Percentiles rank a stretch among this genome's conserved stretches.
These are phyloP conservation scores for Citrus australasica DNA, from an alignment of 345 rosid genomes.

Conservation along the genomic window DNA sequence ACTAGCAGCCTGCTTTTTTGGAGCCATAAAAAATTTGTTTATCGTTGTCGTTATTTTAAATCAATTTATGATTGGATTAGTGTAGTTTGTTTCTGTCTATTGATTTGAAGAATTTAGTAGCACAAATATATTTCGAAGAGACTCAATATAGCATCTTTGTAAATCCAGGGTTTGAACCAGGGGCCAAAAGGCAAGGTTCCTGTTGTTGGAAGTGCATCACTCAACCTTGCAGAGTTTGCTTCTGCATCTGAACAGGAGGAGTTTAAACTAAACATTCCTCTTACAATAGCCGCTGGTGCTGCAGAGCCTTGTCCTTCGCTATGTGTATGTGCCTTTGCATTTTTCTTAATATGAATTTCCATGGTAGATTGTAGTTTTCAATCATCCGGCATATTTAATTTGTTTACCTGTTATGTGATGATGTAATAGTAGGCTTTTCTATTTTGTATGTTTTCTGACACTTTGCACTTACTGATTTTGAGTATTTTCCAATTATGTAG, in stretches of 20 bases:
- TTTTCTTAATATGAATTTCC: not conserved
- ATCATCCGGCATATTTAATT: not conserved
- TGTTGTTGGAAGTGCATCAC: slow-evolving; percentile 45
- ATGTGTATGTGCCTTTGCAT: slow-evolving; percentile 43
- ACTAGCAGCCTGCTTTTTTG: not conserved
- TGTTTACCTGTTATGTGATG: not conserved
- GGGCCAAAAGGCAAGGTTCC: slow-evolving; percentile 49
- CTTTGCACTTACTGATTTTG: slow-evolving; percentile 1
- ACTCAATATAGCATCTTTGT: not conserved
- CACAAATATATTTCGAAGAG: not conserved
- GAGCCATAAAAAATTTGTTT: not conserved
- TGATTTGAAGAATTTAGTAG: not conserved
- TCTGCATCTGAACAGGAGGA: slow-evolving; percentile 44
- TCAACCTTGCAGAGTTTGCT: slow-evolving; percentile 72
- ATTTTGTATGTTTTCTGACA: not conserved
- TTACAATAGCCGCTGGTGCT: slow-evolving; percentile 30
- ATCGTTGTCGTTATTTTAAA: not conserved
- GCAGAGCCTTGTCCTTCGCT: slow-evolving; percentile 47
- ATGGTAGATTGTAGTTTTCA: not conserved
- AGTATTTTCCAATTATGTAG: slow-evolving; percentile 32
- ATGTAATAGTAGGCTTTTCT: not conserved
- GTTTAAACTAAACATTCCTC: slow-evolving; percentile 52
- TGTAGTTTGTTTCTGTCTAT: not conserved
- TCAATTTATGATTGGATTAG: not conserved
- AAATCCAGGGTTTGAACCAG: slow-evolving; percentile 59